Conservation (phyloP, 441 rosid species). For the Dalechampia spathulata region DNA sequence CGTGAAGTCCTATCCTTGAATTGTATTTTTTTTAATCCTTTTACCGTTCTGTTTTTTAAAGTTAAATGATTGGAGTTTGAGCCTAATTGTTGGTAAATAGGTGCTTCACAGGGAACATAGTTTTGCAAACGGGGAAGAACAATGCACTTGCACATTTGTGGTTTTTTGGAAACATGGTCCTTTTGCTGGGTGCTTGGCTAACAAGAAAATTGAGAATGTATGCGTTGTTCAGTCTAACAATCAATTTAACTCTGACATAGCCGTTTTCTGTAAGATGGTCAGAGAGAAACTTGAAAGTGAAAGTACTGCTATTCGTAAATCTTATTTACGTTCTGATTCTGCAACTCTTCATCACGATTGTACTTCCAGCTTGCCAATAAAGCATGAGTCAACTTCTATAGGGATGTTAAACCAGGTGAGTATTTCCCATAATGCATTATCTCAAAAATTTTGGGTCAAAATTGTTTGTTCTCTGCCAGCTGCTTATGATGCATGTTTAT, state of each 20-base stretch:
- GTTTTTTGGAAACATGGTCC: slow-evolving; percentile 47
- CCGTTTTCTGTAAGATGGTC: slow-evolving; percentile 20
- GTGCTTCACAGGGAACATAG: slow-evolving; percentile 27
- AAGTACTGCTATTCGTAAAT: background rate
- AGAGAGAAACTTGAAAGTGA: slow-evolving; percentile 12
- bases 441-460: background rate
- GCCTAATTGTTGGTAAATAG: slow-evolving; percentile 13
- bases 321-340: background rate
- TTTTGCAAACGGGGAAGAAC: slow-evolving; percentile 28
- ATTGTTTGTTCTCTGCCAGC: background rate
- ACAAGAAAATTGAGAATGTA: slow-evolving; percentile 31
- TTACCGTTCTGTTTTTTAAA: too few species aligned
- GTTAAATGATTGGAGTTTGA: background rate
- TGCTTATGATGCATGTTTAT: slow-evolving; percentile 7
- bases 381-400: background rate
- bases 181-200: slow-evolving; percentile 4
- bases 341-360: background rate
- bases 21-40: too few species aligned
- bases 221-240: slow-evolving; percentile 23
- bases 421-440: background rate
- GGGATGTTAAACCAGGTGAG: slow-evolving; percentile 13
- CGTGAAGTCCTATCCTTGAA: too few species aligned
- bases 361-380: background rate
- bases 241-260: slow-evolving; percentile 15
- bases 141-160: slow-evolving; percentile 35